A percentile compares a stretch with the other conserved stretches of the same genome.
These are phyloP conservation scores for Punica granatum DNA, from an alignment of 345 rosid genomes.

Conservation along the genomic window DNA sequence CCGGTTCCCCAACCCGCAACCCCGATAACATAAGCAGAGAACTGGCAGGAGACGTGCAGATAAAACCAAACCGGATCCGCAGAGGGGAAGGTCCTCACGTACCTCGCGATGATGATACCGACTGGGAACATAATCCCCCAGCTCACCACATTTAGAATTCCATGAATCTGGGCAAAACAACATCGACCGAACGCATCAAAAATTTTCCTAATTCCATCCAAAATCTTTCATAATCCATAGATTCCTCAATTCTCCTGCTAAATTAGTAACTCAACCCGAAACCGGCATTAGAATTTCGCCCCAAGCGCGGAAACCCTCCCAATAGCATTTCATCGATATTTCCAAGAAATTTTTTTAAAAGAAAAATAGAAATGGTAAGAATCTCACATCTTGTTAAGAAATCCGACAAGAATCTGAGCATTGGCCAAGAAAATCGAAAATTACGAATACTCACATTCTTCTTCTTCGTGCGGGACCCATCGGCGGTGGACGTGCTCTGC, in stretches of 20 bases:
- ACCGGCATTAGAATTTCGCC: not conserved
- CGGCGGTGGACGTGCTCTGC: not conserved
- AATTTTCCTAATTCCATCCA: not conserved
- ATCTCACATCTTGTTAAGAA: too few relatives aligned
- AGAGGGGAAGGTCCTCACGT: slow-evolving; percentile 51
- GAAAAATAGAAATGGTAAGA: too few relatives aligned
- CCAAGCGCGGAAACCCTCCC: not conserved
- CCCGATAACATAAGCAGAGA: slow-evolving; percentile 65
- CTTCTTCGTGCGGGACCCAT: slow-evolving; percentile 30
- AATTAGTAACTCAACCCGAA: not conserved
- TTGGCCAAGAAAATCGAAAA: not conserved
- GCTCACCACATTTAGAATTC: slow-evolving; percentile 73
- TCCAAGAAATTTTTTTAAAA: too few relatives aligned
- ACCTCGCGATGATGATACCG: slow-evolving; percentile 67
- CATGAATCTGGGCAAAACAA: slow-evolving; percentile 52
- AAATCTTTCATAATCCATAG: not conserved
- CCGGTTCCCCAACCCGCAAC: slow-evolving; percentile 93
- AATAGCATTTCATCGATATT: not conserved
- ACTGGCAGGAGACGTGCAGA: slow-evolving; percentile 61
- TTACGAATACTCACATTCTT: slow-evolving; percentile 44
- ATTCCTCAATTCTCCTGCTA: not conserved
- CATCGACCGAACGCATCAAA: not conserved
- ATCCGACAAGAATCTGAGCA: not conserved
- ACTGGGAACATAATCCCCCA: slow-evolving; percentile 82
- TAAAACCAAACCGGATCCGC: slow-evolving; percentile 94